These are phyloP conservation scores for Cyphellophora attinorum DNA, from an alignment of 2,329 filamentous ascomycete genomes.

Conservation along the genomic window DNA sequence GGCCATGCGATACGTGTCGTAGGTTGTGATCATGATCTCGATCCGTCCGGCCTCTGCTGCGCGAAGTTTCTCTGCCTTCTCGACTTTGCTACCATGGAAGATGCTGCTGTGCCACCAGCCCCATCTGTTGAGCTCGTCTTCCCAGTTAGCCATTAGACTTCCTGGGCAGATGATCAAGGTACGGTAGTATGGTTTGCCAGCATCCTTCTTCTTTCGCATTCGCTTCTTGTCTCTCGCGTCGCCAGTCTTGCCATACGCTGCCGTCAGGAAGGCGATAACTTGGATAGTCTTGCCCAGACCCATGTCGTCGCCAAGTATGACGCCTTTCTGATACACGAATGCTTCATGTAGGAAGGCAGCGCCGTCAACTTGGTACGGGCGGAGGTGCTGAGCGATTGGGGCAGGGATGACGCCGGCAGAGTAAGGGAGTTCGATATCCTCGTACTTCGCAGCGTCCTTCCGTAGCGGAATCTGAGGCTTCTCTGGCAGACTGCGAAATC, in stretches of 20 bases:
- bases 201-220: slow-evolving; percentile 73
- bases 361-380: slow-evolving; percentile 84
- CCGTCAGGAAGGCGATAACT: slow-evolving; percentile 83
- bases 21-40: slow-evolving; percentile 92
- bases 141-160: slow-evolving; percentile 84
- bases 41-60: slow-evolving; percentile 66
- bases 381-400: slow-evolving; percentile 79
- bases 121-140: slow-evolving; percentile 75
- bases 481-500: slow-evolving; percentile 52
- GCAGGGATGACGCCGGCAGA: slow-evolving; percentile 78
- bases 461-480: slow-evolving; percentile 57
- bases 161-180: slow-evolving; percentile 83
- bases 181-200: slow-evolving; percentile 66
- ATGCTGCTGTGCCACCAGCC: slow-evolving; percentile 88
- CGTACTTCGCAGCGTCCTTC: slow-evolving; percentile 59
- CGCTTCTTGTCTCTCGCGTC: slow-evolving; percentile 77
- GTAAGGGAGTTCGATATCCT: slow-evolving; percentile 64
- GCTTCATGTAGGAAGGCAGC: slow-evolving; percentile 76
- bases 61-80: slow-evolving; percentile 60
- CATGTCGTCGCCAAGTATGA: slow-evolving; percentile 94
- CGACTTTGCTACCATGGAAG: slow-evolving; percentile 60
- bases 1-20: slow-evolving; percentile 73
- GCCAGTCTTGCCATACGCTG: slow-evolving; percentile 86
- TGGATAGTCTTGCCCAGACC: slow-evolving; percentile 95
- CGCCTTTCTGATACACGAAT: slow-evolving; percentile 85